These are phyloP conservation scores for Globisporangium solare DNA, from an alignment of 352 stramenopile genomes.

Conservation along the genomic window DNA sequence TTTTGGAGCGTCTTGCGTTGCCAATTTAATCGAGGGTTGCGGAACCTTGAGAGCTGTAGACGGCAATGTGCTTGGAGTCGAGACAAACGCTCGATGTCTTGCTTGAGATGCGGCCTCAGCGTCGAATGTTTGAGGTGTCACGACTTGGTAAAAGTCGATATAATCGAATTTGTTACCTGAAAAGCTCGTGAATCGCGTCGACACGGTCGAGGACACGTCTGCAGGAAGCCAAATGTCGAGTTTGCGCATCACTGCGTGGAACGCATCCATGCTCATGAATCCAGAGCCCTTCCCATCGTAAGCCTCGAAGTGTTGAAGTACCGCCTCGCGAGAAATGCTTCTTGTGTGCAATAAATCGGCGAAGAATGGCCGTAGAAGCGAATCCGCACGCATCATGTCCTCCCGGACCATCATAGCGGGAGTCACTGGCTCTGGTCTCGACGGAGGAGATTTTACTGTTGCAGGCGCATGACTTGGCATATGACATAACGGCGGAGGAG, in stretches of 20 bases:
- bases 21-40: neutral
- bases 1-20: neutral
- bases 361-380: constrained; percentile 43
- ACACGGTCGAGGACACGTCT: constrained; percentile 38
- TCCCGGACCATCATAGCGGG: constrained; percentile 21
- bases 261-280: constrained; percentile 61
- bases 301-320: constrained; percentile 38
- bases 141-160: constrained; percentile 58
- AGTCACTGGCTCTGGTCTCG: neutral
- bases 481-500: neutral
- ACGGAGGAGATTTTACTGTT: neutral
- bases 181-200: constrained; percentile 39
- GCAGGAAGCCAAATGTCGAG: constrained; percentile 43
- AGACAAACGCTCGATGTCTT: neutral
- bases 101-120: constrained; percentile 1
- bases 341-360: constrained; percentile 41
- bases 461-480: neutral
- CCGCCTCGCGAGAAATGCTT: constrained; percentile 19
- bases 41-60: neutral
- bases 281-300: constrained; percentile 61
- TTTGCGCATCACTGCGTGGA: constrained; percentile 57
- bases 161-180: constrained; percentile 65
- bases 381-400: constrained; percentile 41
- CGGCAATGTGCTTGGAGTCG: neutral
- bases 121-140: constrained; percentile 19